phyloP scores from a whole-genome alignment of 1,284 basidiomycete species.

The Sanghuangporus baumii region DNA sequence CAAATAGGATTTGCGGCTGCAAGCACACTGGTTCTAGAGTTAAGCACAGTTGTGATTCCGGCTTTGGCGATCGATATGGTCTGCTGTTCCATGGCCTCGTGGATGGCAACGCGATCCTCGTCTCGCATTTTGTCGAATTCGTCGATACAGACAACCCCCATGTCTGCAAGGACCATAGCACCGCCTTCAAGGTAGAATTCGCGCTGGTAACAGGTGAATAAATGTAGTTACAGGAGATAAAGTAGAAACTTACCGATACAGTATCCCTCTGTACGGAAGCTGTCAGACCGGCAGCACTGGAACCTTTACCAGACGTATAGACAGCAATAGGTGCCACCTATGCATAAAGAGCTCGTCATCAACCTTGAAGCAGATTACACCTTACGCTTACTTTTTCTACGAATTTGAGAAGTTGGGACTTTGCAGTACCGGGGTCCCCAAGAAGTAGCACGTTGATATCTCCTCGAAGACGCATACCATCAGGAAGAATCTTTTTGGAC shows the following conservation, averaged over 20 bases:
- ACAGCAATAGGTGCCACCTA: constrained; percentile 95
- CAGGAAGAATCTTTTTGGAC: constrained; percentile 96
- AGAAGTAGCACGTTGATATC: constrained; percentile 97
- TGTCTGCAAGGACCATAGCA: constrained; percentile 98
- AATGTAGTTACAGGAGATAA: not conserved
- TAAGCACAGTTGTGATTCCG: constrained; percentile 97
- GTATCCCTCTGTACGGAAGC: constrained; percentile 96
- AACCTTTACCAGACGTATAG: constrained; percentile 97
- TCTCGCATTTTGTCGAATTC: constrained; percentile 99
- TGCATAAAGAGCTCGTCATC: not conserved
- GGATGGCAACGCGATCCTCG: constrained; percentile 97
- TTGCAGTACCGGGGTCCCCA: constrained; percentile 97
- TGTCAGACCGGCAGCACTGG: constrained; percentile 96
- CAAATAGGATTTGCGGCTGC: constrained; percentile 99
- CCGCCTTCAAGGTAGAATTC: constrained; percentile 99
- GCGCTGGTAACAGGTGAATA: constrained; percentile 44
- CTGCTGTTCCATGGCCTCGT: constrained; percentile 99
- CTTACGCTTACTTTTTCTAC: constrained; percentile 79
- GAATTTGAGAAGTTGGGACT: constrained; percentile 96
- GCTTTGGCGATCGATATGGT: constrained; percentile 99
- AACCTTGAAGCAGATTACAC: not conserved
- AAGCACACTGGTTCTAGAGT: constrained; percentile 93
- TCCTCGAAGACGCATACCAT: constrained; percentile 95
- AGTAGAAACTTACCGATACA: constrained; percentile 59
- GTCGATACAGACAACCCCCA: constrained; percentile 98